Evolutionary conservation across 805 yeast genomes (phyloP), one percentile per base, ranked within the genome.

Genomic region (Nakazawaea anatomiae): DNA sequence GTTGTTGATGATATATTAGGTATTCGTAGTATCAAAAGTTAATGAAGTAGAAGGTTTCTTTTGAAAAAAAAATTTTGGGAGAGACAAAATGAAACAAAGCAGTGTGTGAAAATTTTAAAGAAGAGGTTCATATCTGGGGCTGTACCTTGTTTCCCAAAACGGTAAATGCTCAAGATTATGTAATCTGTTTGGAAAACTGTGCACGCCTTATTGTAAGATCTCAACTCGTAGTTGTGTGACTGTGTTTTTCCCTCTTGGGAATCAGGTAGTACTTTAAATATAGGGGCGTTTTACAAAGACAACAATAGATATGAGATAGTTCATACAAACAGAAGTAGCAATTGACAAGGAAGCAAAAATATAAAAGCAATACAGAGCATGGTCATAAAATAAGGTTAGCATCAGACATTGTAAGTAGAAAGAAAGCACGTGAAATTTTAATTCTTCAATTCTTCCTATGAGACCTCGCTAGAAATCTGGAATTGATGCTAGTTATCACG

Each of bases 391-490:
- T 32, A 32, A 32, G 35, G 11, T 18, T 18, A 18, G 25, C 25
- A 18, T 18, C 25, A 18, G 25, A 18, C 25, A 18, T 18, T 18
- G 25, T 18, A 18, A 18, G 3, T 18, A 18, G 3, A 18, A 18
- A 18, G 25, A 18, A 18, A 18, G 25, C 25, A 18, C 25, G 25
- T 18, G 25, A 18, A 10, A 7, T 18, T 4, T 10, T 49, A 38
- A 12, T 12, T 5, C 18, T 10, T 48, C 58, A 60, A 60, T 69
- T 74, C 51, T 70, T 74, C 54, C 82, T 65, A 27, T 72, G 69
- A 47, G 82, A 76, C 58, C 88, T 67, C 4, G 87, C 83, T 52
- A 83, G 64, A 44, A 84, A 69, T 58, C 79, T 79, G 5, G 88
- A 83, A 60, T 80, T 82, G 76, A 76, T 70, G 12, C 81, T 69